Percentiles rank a stretch among this genome's conserved stretches.
Conservation (phyloP, 2,329 filamentous ascomycete species). For the Colletotrichum sp. region DNA sequence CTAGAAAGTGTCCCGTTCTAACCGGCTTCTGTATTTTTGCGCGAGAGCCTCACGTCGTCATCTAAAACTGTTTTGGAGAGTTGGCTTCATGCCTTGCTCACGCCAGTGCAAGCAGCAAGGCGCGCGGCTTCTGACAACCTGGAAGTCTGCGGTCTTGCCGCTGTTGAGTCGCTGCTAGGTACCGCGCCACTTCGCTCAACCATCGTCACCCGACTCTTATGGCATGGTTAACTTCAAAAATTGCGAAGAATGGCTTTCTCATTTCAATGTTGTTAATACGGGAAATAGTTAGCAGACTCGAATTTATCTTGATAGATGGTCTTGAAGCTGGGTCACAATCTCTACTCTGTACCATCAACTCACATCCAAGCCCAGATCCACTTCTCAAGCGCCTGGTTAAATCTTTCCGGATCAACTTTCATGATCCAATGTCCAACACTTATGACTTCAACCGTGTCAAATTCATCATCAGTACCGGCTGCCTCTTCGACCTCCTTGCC, state of each 20-base stretch:
- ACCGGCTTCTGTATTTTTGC: background rate
- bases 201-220: too few relatives aligned
- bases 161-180: too few relatives aligned
- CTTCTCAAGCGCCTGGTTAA: background rate
- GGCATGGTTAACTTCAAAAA: too few relatives aligned
- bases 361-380: background rate
- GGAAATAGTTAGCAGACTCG: too few relatives aligned
- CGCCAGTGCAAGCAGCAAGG: accelerated
- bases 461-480: background rate
- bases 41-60: background rate
- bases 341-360: background rate
- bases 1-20: background rate
- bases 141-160: too few relatives aligned
- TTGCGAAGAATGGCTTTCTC: too few relatives aligned
- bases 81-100: background rate
- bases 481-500: background rate
- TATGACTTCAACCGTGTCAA: background rate
- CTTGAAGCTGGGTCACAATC: background rate
- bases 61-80: too few relatives aligned
- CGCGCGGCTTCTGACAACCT: too few relatives aligned
- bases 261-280: too few relatives aligned
- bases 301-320: too few relatives aligned
- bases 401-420: background rate
- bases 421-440: background rate
- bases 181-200: too few relatives aligned